Evolutionary conservation across 805 yeast genomes (phyloP).

Genomic region (Ogataea pilisensis): DNA sequence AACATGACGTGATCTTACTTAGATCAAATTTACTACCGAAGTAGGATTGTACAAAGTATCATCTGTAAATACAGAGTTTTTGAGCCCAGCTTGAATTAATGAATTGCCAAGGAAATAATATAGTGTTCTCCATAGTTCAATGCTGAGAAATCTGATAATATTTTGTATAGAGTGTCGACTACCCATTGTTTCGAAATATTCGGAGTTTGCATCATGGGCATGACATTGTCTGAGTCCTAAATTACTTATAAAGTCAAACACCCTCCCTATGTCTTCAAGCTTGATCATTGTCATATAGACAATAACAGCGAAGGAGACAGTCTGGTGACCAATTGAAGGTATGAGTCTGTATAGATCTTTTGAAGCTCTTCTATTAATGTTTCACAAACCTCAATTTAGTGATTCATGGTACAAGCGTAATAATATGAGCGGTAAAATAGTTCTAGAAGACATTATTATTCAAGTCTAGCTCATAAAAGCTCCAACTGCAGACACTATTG

Average conservation of each 20-base stretch:
- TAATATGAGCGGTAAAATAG: too few relatives aligned
- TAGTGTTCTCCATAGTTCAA: slow-evolving; percentile 26
- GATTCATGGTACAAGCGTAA: too few relatives aligned
- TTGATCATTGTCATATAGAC: slow-evolving; percentile 55
- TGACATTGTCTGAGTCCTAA: slow-evolving; percentile 68
- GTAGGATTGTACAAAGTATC: slow-evolving; percentile 8
- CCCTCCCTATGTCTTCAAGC: slow-evolving; percentile 46
- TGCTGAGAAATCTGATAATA: slow-evolving; percentile 31
- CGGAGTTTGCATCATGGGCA: slow-evolving; percentile 57
- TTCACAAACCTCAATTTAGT: slow-evolving; percentile 65
- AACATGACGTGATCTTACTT: background rate
- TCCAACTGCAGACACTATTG: too few relatives aligned
- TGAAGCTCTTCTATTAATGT: slow-evolving; percentile 53
- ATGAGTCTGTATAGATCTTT: slow-evolving; percentile 50
- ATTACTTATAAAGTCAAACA: slow-evolving; percentile 51
- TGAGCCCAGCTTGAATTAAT: slow-evolving; percentile 21
- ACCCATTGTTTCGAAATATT: slow-evolving; percentile 62
- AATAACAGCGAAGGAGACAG: slow-evolving; percentile 67
- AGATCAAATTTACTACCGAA: slow-evolving; percentile 3
- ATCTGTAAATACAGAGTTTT: slow-evolving; percentile 17
- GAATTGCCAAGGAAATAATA: slow-evolving; percentile 30
- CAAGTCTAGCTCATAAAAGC: too few relatives aligned
- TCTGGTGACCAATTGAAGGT: slow-evolving; percentile 68
- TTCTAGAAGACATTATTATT: too few relatives aligned
- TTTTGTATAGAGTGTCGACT: slow-evolving; percentile 52